Evolutionary conservation across 2,329 filamentous ascomycete genomes (phyloP).

Genomic region (Penicillium sp.): DNA sequence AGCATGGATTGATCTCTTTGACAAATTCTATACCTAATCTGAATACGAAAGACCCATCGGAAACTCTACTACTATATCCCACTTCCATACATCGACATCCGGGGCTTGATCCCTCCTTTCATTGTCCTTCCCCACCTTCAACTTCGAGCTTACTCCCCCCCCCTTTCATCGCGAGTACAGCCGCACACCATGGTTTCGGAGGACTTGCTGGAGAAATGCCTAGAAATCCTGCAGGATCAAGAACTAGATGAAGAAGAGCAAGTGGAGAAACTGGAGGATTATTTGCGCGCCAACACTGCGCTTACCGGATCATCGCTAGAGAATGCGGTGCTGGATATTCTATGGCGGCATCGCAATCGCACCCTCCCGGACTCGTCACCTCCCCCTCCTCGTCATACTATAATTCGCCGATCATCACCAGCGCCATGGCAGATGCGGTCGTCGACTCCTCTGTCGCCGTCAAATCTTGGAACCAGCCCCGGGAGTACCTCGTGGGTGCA

Average conservation of each 20-base stretch:
- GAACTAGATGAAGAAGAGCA: constrained; percentile 91
- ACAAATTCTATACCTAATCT: constrained; percentile 1
- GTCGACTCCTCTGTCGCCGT: constrained; percentile 79
- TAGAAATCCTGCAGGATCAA: constrained; percentile 81
- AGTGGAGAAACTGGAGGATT: constrained; percentile 84
- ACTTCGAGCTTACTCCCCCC: constrained; percentile 9
- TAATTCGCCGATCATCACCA: constrained; percentile 86
- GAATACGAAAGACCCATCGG: not conserved
- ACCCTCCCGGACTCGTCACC: constrained; percentile 66
- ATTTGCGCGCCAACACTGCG: constrained; percentile 75
- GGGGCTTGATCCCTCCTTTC: not conserved
- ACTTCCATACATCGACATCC: not conserved
- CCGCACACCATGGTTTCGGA: constrained; percentile 77
- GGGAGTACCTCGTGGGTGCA: constrained; percentile 78
- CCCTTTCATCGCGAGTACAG: not conserved
- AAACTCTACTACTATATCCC: not conserved
- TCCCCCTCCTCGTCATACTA: constrained; percentile 81
- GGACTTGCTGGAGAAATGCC: constrained; percentile 86
- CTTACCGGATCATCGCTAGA: constrained; percentile 77
- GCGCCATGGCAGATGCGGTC: constrained; percentile 85
- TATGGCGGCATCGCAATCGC: constrained; percentile 65
- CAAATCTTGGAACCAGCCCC: constrained; percentile 74
- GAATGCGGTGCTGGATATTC: constrained; percentile 83
- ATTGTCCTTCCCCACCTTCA: constrained; percentile 4
- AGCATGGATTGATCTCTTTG: constrained; percentile 18